phyloP scores from a whole-genome alignment of 306 rosid genomes.

The Cicer chorassanicum region DNA sequence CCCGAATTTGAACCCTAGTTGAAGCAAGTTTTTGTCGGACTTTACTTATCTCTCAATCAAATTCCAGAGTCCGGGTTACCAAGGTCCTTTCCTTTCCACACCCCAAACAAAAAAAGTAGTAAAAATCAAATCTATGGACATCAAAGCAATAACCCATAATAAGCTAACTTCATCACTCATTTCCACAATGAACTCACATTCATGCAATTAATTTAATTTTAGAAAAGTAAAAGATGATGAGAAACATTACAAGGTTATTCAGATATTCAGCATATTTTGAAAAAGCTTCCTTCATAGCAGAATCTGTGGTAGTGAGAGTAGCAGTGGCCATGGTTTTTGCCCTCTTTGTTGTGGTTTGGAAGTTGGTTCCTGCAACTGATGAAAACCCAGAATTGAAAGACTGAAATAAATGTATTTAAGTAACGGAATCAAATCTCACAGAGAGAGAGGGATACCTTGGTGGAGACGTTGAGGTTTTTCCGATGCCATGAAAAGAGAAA shows the following conservation, averaged over 20 bases:
- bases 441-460: constrained; percentile 34
- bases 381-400: constrained; percentile 25
- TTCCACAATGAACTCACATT: constrained; percentile 9
- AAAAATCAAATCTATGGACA: neutral
- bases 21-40: too few species aligned
- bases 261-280: constrained; percentile 70
- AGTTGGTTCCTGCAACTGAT: constrained; percentile 57
- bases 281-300: constrained; percentile 72
- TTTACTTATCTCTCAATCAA: too few species aligned
- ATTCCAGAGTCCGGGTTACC: too few species aligned
- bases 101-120: neutral
- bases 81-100: too few species aligned
- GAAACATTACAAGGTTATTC: constrained; percentile 67
- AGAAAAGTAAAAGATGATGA: constrained; percentile 7
- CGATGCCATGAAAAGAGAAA: constrained; percentile 58
- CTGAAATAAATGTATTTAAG: neutral
- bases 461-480: constrained; percentile 61
- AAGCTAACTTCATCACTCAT: neutral
- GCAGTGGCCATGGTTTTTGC: constrained; percentile 59
- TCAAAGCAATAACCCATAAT: neutral
- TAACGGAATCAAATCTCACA: neutral
- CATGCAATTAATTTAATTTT: constrained; percentile 7
- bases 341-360: constrained; percentile 57
- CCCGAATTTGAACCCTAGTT: too few species aligned
- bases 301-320: constrained; percentile 42